phyloP scores from a whole-genome alignment of 345 rosid species.

The Linum lewisii region DNA sequence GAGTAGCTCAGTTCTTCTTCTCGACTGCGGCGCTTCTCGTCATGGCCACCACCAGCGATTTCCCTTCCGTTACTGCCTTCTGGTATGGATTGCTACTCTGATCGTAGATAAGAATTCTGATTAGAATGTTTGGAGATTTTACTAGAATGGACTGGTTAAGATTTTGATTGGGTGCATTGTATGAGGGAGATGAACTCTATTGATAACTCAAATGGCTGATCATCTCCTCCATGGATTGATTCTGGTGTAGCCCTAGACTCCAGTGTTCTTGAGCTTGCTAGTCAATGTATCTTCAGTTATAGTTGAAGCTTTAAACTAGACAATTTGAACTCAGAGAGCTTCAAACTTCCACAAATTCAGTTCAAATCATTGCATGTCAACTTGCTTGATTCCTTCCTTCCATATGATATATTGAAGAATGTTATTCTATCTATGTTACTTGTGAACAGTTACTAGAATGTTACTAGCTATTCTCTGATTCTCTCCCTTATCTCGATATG shows the following conservation, averaged over 20 bases:
- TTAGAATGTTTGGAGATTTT: not conserved
- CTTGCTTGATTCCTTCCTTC: too few species aligned
- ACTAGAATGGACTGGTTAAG: not conserved
- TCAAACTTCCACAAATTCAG: too few species aligned
- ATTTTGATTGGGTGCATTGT: not conserved
- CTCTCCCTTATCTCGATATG: too few species aligned
- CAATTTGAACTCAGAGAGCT: too few species aligned
- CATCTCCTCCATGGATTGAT: not conserved
- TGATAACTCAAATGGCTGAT: not conserved
- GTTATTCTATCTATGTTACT: too few species aligned
- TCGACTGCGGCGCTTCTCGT: constrained; percentile 48
- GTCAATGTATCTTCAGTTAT: too few species aligned
- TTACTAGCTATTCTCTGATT: not conserved
- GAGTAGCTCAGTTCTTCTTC: constrained; percentile 49
- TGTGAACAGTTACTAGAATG: too few species aligned
- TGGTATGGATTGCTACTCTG: constrained; percentile 26
- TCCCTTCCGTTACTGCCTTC: constrained; percentile 66
- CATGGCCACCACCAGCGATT: constrained; percentile 66
- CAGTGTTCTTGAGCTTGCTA: too few species aligned
- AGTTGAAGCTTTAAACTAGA: too few species aligned
- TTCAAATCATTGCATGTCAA: too few species aligned
- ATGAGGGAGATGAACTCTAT: not conserved
- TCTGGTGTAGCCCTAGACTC: too few species aligned
- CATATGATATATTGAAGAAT: too few species aligned
- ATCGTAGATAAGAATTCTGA: not conserved